Base-by-base conservation (phyloP, 2,329 filamentous ascomycete genomes). In the Penicillium griseofulvum region DNA sequence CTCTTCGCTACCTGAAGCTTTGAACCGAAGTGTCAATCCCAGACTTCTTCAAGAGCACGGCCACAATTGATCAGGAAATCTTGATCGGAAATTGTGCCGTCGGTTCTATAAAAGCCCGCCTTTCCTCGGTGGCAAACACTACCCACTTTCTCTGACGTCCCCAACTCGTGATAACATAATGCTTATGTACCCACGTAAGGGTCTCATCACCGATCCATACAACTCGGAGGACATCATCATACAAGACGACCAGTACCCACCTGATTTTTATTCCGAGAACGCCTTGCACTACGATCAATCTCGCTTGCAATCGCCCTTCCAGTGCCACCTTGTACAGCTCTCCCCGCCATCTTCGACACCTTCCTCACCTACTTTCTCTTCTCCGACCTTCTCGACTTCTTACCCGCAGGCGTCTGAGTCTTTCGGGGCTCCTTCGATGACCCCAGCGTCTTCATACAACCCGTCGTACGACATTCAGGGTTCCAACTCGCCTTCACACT, bases 101-200 rank as follows among this genome's bases (percentile, higher is more conserved):
- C 64, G 58, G 51, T 48, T 34, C 48, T 60, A 60, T 69, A 71
- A 68, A 65, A 59, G 58, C 62, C 63, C 50, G 60, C 61, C 61
- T 59, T 59, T 56, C 65, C 51, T 60, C 61, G 57, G 68, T 71
- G 68, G 68, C 68, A 57, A 70, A 68, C 47, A 33, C 54, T 57
- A 53, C 42, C 55, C 63, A 61, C 62, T 49, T 29, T 47, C 56
- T 58, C 62, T 67, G 65, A 69, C 65, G 65, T 68, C 60, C 62
- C 59, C 56, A 50, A 61, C 46, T 17, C 45, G 67, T 64, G 61
- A 67, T 62, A 65, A 52, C 68, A 73, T 67, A 67, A 74, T 74
- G 72, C 70, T 71, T 66, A 69, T 71, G 65, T 65, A 72, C 64
- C 68, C 72, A 74, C 72, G 72, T 73, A 74, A 74, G 70, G 71